Evolutionary conservation across 179 eudicot species (phyloP).

Genomic region (Beta macrorhiza): DNA sequence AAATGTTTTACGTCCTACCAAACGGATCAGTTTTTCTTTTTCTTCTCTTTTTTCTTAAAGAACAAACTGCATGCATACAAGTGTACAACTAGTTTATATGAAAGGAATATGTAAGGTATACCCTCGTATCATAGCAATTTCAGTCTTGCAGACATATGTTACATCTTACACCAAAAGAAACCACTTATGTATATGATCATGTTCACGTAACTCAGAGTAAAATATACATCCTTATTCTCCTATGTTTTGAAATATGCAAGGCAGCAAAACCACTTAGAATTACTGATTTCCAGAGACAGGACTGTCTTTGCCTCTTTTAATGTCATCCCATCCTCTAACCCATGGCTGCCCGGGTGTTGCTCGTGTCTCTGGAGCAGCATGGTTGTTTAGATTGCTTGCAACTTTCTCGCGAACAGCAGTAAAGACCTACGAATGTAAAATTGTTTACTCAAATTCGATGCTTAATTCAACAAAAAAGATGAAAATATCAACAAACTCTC

Average conservation of each 20-base stretch:
- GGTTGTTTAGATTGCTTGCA: slow-evolving; percentile 53
- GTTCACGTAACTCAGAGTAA: not conserved
- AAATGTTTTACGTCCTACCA: too few relatives aligned
- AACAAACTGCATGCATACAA: not conserved
- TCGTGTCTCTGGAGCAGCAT: slow-evolving; percentile 81
- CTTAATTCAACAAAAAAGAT: not conserved
- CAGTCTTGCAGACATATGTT: not conserved
- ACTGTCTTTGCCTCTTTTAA: slow-evolving; percentile 67
- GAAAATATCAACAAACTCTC: not conserved
- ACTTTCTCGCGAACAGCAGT: slow-evolving; percentile 65
- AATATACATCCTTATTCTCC: slow-evolving; percentile 13
- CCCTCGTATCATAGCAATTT: not conserved
- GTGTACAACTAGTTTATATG: not conserved
- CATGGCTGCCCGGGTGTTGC: slow-evolving; percentile 85
- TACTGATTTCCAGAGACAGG: slow-evolving; percentile 93
- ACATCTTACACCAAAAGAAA: not conserved
- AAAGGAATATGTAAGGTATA: not conserved
- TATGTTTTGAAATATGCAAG: not conserved
- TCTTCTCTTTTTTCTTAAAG: not conserved
- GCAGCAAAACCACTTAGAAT: not conserved
- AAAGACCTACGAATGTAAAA: slow-evolving; percentile 53
- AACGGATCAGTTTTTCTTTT: not conserved
- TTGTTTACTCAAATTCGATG: not conserved
- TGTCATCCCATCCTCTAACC: slow-evolving; percentile 99
- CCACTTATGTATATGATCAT: not conserved